Conservation (phyloP, 2,329 filamentous ascomycete genomes). For the Penicillium digitatum region DNA sequence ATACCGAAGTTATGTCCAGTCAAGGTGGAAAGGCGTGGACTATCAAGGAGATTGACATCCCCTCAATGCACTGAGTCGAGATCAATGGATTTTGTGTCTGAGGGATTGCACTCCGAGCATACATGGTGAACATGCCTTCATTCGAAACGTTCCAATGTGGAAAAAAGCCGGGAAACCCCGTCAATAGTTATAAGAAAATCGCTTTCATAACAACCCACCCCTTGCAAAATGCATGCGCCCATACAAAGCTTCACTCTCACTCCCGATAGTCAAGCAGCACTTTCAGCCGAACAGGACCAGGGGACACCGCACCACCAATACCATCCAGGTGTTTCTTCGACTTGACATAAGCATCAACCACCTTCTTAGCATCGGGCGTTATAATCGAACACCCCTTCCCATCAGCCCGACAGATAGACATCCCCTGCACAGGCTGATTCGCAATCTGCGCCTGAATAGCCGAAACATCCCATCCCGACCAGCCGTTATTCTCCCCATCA, state of each 20-base stretch:
- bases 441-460: conserved; percentile 37
- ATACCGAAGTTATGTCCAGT: conserved; percentile 33
- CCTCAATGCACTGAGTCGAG: conserved; percentile 26
- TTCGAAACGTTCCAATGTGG: background rate
- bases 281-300: conserved; percentile 31
- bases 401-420: conserved; percentile 31
- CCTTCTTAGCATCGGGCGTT: conserved; percentile 19
- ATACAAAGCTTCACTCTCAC: conserved; percentile 5
- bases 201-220: background rate
- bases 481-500: conserved; percentile 30
- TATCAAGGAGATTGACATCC: conserved; percentile 36
- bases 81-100: too few relatives aligned
- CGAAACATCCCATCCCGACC: conserved; percentile 43
- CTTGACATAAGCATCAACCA: conserved; percentile 30
- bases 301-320: conserved; percentile 33
- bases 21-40: conserved; percentile 39
- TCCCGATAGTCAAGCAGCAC: conserved; percentile 29
- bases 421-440: conserved; percentile 30
- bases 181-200: background rate
- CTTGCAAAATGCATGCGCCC: background rate
- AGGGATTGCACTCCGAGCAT: background rate
- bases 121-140: background rate
- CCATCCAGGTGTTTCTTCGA: conserved; percentile 28
- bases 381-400: conserved; percentile 31
- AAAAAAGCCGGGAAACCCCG: background rate